These are phyloP conservation scores for Phytophthora pinifolia DNA, from an alignment of 352 stramenopile genomes.

Conservation along the genomic window DNA sequence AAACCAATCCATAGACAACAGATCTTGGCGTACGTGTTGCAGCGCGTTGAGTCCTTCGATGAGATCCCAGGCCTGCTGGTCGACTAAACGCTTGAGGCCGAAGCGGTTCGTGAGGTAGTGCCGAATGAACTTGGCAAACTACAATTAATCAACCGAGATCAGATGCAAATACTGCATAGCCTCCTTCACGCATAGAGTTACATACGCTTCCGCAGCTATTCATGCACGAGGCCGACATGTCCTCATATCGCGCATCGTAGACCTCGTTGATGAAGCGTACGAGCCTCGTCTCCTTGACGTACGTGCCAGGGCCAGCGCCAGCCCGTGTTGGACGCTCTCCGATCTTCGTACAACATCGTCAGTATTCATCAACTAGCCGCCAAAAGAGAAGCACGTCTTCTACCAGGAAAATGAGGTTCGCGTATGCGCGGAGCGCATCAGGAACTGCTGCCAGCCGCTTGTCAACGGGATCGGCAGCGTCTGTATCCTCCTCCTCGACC, in stretches of 20 bases:
- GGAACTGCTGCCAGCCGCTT: constrained; percentile 21
- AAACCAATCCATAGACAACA: background rate
- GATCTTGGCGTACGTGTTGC: constrained; percentile 33
- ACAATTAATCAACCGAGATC: background rate
- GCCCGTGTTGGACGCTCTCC: constrained; percentile 13
- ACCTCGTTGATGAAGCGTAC: constrained; percentile 67
- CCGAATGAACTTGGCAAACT: constrained; percentile 53
- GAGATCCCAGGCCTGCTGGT: constrained; percentile 62
- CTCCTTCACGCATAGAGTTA: background rate
- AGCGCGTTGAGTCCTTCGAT: constrained; percentile 45
- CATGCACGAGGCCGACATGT: constrained; percentile 22
- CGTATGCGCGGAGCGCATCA: constrained; percentile 28
- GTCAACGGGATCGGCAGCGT: constrained; percentile 10
- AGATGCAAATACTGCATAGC: background rate
- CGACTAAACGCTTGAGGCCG: constrained; percentile 56
- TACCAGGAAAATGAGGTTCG: constrained; percentile 44
- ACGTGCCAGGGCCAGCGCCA: constrained; percentile 8
- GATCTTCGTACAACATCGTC: constrained; percentile 13
- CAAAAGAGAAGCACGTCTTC: background rate
- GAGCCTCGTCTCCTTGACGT: constrained; percentile 50
- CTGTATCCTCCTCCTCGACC: constrained; percentile 5
- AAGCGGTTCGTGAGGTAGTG: constrained; percentile 71
- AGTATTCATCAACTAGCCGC: background rate
- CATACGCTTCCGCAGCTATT: constrained; percentile 23
- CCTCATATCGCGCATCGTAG: constrained; percentile 57